phyloP scores from a whole-genome alignment of 148 eudicot species.

The Rhododendron griersonianum region DNA sequence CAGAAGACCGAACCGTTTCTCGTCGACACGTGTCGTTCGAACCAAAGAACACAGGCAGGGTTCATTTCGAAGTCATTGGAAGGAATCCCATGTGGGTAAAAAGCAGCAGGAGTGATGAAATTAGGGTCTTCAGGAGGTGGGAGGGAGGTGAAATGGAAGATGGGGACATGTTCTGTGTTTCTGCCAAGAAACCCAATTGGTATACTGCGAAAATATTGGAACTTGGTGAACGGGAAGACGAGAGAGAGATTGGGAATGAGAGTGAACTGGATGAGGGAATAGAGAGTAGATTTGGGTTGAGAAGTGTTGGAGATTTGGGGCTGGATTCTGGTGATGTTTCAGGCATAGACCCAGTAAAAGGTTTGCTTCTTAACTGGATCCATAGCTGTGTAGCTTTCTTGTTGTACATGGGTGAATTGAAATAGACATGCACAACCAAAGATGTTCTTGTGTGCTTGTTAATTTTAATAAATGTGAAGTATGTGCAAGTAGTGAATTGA shows the following conservation, averaged over 20 bases:
- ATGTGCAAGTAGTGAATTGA: not conserved
- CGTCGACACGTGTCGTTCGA: conserved; percentile 63
- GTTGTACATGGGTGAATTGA: not conserved
- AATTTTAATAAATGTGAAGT: not conserved
- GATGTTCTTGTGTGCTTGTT: not conserved
- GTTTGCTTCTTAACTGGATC: conserved; percentile 30
- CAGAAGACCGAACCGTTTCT: conserved; percentile 52
- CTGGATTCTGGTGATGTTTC: conserved; percentile 50
- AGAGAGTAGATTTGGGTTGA: conserved; percentile 21
- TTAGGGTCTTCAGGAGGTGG: conserved; percentile 47
- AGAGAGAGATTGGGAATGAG: conserved; percentile 16
- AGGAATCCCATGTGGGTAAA: conserved; percentile 77
- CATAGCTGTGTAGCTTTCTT: not conserved
- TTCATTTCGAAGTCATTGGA: conserved; percentile 56
- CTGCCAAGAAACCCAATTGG: conserved; percentile 60
- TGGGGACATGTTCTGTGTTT: conserved; percentile 71
- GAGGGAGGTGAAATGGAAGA: conserved; percentile 55
- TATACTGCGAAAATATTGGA: conserved; percentile 36
- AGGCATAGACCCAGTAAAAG: conserved; percentile 69
- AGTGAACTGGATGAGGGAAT: conserved; percentile 38
- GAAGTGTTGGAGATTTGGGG: conserved; percentile 34
- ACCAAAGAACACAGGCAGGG: conserved; percentile 19
- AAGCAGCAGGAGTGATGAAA: conserved; percentile 18
- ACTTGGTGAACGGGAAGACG: conserved; percentile 17
- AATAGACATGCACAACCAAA: not conserved